Base-by-base conservation (phyloP, 2,329 filamentous ascomycete species). In the Bipolaris oryzae region DNA sequence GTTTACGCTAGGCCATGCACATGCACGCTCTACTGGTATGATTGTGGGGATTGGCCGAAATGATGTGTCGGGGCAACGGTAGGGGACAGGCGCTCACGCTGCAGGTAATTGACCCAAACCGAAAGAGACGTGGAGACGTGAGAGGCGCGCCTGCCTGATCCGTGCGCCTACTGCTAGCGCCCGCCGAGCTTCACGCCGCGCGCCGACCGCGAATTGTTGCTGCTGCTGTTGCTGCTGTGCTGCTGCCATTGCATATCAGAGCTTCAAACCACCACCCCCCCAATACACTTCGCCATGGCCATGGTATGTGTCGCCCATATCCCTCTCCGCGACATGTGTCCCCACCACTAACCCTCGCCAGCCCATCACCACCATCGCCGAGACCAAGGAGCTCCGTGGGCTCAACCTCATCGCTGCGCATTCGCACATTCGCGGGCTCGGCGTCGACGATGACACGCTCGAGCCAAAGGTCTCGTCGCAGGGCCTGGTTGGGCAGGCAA, bases 361-460 rank as follows among this genome's bases (percentile, higher is more conserved):
- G 73, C 73, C 73, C 56, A 91, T 91, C 69, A 87, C 87, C 58
- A 98, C 95, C 71, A 88, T 98, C 77, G 91, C 92, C 75, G 94
- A 98, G 84, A 90, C 87, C 78, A 96, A 95, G 80, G 94, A 98
- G 85, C 89, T 98, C 75, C 89, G 93, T 69, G 93, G 93, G 64
- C 88, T 99, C 74, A 98, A 96, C 79, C 89, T 99, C 79, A 96
- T 99, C 78, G 95, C 95, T 60, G 94, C 95, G 57, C 95, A 99
- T 82, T 99, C 95, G 55, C 95, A 99, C 78, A 97, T 99, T 73
- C 90, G 93, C 72, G 95, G 95, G 45, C 87, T 99, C 31, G 95
- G 95, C 63, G 92, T 99, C 69, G 93, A 98, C 82, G 82, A 87
- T 57, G 92, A 96, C 73, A 95, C 92, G 6, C 84, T 99, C 64